Evolutionary conservation across 805 yeast species (phyloP).

Genomic region (Saturnispora besseyi): DNA sequence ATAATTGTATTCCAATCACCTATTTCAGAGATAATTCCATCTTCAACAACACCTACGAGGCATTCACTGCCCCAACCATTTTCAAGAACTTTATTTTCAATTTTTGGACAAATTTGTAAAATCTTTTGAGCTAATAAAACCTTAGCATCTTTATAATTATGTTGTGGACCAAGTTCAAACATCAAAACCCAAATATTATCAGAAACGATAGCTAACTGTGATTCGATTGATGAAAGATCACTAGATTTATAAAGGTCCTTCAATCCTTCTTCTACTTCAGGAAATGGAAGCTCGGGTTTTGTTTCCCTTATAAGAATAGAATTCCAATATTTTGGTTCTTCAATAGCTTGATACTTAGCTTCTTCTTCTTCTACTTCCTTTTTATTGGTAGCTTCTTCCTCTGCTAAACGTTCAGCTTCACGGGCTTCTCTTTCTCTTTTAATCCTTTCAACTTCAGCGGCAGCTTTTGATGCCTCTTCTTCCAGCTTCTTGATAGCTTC

Average conservation of each 20-base stretch:
- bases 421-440: slow-evolving; percentile 22
- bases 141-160: slow-evolving; percentile 3
- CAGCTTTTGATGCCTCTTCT: slow-evolving; percentile 21
- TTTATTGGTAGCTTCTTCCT: neutral
- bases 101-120: slow-evolving; percentile 29
- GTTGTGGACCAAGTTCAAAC: slow-evolving; percentile 12
- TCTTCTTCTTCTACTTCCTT: neutral
- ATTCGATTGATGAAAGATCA: slow-evolving; percentile 4
- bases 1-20: slow-evolving; percentile 4
- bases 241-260: neutral
- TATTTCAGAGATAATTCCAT: slow-evolving; percentile 26
- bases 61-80: slow-evolving; percentile 43
- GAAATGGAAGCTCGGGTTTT: slow-evolving; percentile 43
- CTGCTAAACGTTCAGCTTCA: slow-evolving; percentile 18
- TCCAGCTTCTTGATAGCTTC: slow-evolving; percentile 23
- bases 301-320: slow-evolving; percentile 47
- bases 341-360: neutral
- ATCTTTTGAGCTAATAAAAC: slow-evolving; percentile 32
- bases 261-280: slow-evolving; percentile 31
- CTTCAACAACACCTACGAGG: slow-evolving; percentile 32
- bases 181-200: slow-evolving; percentile 10
- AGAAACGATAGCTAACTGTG: slow-evolving; percentile 5
- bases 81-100: slow-evolving; percentile 29
- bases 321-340: slow-evolving; percentile 32
- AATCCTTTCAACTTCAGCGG: slow-evolving; percentile 21